phyloP scores from a whole-genome alignment of 2,329 filamentous ascomycete species.

The Cercospora sp. region DNA sequence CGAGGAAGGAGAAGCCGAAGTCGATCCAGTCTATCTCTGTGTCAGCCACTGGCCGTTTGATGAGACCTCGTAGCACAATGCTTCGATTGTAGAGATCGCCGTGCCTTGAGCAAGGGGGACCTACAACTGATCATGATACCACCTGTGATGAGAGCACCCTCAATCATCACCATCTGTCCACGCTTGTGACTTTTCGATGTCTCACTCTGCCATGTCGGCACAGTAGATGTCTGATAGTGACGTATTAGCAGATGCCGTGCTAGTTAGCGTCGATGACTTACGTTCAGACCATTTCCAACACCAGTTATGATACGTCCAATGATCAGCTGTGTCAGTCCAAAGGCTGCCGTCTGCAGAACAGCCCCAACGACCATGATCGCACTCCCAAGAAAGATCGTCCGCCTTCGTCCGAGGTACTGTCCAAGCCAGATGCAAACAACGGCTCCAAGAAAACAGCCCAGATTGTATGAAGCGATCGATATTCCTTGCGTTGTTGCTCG shows the following conservation, averaged over 20 bases:
- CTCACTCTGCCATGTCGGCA: constrained; percentile 55
- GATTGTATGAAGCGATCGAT: constrained; percentile 33
- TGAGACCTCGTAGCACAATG: background rate
- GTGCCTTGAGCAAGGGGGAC: background rate
- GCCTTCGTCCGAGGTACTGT: constrained; percentile 53
- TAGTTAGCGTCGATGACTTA: constrained; percentile 30
- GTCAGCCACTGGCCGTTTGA: background rate
- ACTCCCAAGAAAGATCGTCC: constrained; percentile 53
- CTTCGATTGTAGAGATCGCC: background rate
- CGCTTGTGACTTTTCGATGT: constrained; percentile 54
- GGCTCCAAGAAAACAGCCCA: constrained; percentile 53
- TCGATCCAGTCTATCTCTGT: constrained; percentile 47
- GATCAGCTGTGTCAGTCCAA: constrained; percentile 47
- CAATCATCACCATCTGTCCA: constrained; percentile 40
- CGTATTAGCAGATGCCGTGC: background rate
- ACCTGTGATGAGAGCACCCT: constrained; percentile 50
- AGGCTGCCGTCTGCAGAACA: constrained; percentile 50
- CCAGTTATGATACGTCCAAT: constrained; percentile 55
- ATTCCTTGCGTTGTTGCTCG: constrained; percentile 24
- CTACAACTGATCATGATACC: constrained; percentile 37
- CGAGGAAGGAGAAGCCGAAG: constrained; percentile 46
- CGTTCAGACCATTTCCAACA: constrained; percentile 54
- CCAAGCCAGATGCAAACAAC: constrained; percentile 53
- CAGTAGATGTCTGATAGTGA: constrained; percentile 25
- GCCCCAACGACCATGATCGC: constrained; percentile 53